Evolutionary conservation across 1,139 yeast species (phyloP), one percentile per base, ranked within the genome.

Genomic region (Pneumocystis jirovecii): DNA sequence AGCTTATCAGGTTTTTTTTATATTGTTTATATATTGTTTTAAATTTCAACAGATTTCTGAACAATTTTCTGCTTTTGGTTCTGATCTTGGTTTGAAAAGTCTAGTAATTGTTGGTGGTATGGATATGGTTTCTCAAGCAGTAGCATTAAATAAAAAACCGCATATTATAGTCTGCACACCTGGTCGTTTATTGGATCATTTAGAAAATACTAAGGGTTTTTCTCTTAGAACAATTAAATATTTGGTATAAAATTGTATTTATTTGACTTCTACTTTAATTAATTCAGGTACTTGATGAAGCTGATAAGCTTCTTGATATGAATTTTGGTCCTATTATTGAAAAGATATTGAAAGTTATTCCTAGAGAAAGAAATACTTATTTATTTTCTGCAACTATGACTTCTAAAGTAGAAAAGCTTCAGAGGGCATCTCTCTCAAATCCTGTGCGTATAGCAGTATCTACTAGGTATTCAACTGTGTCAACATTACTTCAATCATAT

Each of bases 111-210:
- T 93, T 60, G 98, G 98, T 70, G 99, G 99, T 69, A 93, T 93
- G 95, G 96, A 89, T 73, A 88, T 89, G 89, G 89, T 93, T 95
- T 96, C 90, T 72, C 99, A 93, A 76, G 95, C 97, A 0, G 81
- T 96, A 69, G 96, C 95, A 70, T 80, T 93, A 70, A 87, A 89
- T 86, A 82, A 95, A 70, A 90, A 89, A 73, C 98, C 98, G 1
- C 98, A 93, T 73, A 82, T 93, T 62, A 82, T 93, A 65, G 96
- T 93, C 66, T 97, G 97, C 31, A 93, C 99, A 0, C 97, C 97
- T 0, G 98, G 98, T 70, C 82, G 99, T 74, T 80, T 93, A 67
- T 84, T 91, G 84, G 98, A 93, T 75, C 98, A 93, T 78, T 80
- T 93, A 73, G 97, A 93, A 74, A 86, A 89, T 72, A 93, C 97